Evolutionary conservation across 179 eudicot genomes (phyloP).

Genomic region (Drosera spatulata): DNA sequence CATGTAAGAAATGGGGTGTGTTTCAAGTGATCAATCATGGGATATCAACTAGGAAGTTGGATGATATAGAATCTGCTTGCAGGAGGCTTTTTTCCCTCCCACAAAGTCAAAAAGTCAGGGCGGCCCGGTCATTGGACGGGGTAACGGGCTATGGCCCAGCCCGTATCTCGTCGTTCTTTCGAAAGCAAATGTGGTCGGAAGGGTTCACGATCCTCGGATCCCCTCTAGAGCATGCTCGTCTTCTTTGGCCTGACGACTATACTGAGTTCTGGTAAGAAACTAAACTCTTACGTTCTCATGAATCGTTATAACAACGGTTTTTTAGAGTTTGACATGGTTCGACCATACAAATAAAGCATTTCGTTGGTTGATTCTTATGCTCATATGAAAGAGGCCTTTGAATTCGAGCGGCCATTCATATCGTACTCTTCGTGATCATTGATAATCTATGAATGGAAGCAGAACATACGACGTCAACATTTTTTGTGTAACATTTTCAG

Average conservation of each 20-base stretch:
- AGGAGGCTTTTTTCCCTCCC: slow-evolving; percentile 29
- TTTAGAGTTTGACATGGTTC: too few relatives aligned
- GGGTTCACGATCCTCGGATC: slow-evolving; percentile 48
- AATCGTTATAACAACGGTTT: background rate
- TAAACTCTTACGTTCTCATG: too few relatives aligned
- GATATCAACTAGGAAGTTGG: slow-evolving; percentile 15
- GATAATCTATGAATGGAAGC: too few relatives aligned
- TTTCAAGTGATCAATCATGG: slow-evolving; percentile 37
- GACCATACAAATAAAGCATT: too few relatives aligned
- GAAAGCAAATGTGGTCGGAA: slow-evolving; percentile 53
- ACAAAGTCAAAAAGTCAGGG: slow-evolving; percentile 29
- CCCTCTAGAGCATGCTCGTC: slow-evolving; percentile 37
- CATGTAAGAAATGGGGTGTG: slow-evolving; percentile 42
- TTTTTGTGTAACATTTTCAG: slow-evolving; percentile 14
- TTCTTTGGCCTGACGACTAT: slow-evolving; percentile 41
- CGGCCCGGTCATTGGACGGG: slow-evolving; percentile 16
- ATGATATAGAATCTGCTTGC: slow-evolving; percentile 13
- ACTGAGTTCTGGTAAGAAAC: slow-evolving; percentile 24
- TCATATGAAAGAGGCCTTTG: too few relatives aligned
- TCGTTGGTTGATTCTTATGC: too few relatives aligned
- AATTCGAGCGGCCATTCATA: too few relatives aligned
- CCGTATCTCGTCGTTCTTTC: slow-evolving; percentile 35
- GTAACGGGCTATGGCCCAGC: slow-evolving; percentile 45
- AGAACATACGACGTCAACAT: background rate
- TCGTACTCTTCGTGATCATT: too few relatives aligned